phyloP scores from a whole-genome alignment of 306 rosid species.

The Prunus mira region DNA sequence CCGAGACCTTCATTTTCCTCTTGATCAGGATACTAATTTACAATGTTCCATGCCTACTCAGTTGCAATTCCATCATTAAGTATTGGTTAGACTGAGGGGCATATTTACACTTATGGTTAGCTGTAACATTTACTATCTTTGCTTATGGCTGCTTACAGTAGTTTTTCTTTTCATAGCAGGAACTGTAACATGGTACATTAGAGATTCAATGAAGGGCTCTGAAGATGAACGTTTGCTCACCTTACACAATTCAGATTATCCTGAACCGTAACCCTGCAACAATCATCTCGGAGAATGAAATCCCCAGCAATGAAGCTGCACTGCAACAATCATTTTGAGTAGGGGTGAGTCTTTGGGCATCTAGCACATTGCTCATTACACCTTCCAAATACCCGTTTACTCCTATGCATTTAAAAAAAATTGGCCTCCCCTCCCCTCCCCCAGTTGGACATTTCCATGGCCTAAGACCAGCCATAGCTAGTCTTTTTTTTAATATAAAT shows the following conservation, averaged over 20 bases:
- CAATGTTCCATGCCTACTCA: background rate
- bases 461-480: background rate
- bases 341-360: background rate
- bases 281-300: constrained; percentile 6
- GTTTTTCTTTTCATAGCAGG: constrained; percentile 40
- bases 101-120: background rate
- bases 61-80: background rate
- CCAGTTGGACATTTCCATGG: background rate
- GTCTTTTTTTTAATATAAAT: background rate
- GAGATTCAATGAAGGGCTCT: constrained; percentile 53
- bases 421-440: background rate
- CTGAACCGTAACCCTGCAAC: constrained; percentile 30
- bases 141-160: constrained; percentile 8
- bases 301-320: constrained; percentile 15
- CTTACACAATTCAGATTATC: constrained; percentile 49
- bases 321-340: constrained; percentile 16
- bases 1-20: background rate
- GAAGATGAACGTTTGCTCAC: constrained; percentile 74
- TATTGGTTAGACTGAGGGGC: background rate
- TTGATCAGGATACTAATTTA: background rate
- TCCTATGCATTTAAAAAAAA: background rate
- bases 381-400: background rate
- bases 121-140: background rate
- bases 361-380: background rate
- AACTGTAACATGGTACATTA: constrained; percentile 53